phyloP scores from a whole-genome alignment of 805 yeast species.

The Kuraishia molischiana region DNA sequence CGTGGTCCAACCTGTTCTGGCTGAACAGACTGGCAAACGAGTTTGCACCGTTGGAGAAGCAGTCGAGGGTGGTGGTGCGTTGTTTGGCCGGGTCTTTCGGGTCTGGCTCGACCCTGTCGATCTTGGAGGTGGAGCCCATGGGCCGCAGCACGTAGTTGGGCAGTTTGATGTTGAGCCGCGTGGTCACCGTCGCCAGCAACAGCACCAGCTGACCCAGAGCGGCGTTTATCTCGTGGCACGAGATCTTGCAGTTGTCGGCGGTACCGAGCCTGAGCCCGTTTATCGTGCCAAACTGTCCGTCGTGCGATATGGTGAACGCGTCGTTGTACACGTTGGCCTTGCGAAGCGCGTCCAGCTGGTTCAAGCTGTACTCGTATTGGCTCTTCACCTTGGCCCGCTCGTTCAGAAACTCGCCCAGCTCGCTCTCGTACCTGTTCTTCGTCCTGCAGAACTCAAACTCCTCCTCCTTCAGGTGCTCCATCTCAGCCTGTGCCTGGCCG shows the following conservation, averaged over 20 bases:
- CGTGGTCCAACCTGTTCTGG: conserved; percentile 68
- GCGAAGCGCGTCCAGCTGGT: conserved; percentile 61
- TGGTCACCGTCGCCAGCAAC: conserved; percentile 53
- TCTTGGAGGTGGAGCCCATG: conserved; percentile 74
- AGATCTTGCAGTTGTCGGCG: conserved; percentile 46
- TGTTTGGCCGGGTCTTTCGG: conserved; percentile 20
- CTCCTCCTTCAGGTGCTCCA: conserved; percentile 25
- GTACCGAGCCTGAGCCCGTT: conserved; percentile 80
- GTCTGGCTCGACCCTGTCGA: conserved; percentile 43
- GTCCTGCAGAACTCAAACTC: conserved; percentile 35
- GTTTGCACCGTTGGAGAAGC: conserved; percentile 64
- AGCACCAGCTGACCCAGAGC: conserved; percentile 81
- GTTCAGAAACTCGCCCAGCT: conserved; percentile 36
- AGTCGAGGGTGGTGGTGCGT: conserved; percentile 36
- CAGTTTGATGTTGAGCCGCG: conserved; percentile 44
- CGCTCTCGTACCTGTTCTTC: conserved; percentile 48
- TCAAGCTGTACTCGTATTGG: conserved; percentile 49
- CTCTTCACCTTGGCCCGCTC: conserved; percentile 58
- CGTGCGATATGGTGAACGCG: conserved; percentile 74
- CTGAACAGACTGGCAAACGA: conserved; percentile 61
- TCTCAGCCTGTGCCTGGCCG: conserved; percentile 28
- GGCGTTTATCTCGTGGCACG: conserved; percentile 89
- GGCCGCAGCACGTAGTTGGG: conserved; percentile 62
- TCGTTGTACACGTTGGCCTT: conserved; percentile 76
- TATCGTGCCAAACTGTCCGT: conserved; percentile 79